A percentile compares a stretch with the other conserved stretches of the same genome.
Evolutionary conservation across 148 eudicot genomes (phyloP).

Genomic region (Vaccinium vitisidaea): DNA sequence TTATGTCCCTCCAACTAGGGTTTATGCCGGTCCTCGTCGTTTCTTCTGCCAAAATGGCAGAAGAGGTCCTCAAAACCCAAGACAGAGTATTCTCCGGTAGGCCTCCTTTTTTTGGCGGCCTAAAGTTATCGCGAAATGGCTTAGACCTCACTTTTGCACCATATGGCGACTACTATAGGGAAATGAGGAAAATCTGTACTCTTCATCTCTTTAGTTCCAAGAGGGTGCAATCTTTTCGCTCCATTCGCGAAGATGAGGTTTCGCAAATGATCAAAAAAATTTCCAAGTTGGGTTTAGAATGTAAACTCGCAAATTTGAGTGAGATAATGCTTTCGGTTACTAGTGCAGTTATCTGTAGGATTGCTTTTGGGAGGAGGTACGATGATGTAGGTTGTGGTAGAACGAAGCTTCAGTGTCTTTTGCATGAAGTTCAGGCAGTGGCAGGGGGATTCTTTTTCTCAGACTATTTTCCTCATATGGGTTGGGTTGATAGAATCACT

Average conservation of each 20-base stretch:
- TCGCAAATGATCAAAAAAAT: background rate
- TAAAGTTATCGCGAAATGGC: background rate
- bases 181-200: background rate
- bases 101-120: background rate
- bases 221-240: conserved; percentile 7
- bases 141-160: conserved; percentile 5
- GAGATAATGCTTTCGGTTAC: background rate
- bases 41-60: conserved; percentile 10
- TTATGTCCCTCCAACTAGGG: conserved; percentile 1
- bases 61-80: conserved; percentile 4
- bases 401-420: background rate
- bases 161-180: background rate
- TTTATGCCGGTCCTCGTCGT: background rate
- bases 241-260: background rate
- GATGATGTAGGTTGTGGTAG: background rate
- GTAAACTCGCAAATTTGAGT: background rate
- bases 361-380: conserved; percentile 8
- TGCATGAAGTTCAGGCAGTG: conserved; percentile 3
- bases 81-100: background rate
- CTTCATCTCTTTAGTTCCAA: conserved; percentile 3
- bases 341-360: background rate
- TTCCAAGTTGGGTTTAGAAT: background rate
- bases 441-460: background rate
- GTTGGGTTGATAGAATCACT: conserved; percentile 10
- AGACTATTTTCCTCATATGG: conserved; percentile 9